A percentile compares a stretch with the other conserved stretches of the same genome.
These are phyloP conservation scores for Pythium grandisporangium DNA, from an alignment of 352 stramenopile species.

Conservation along the genomic window DNA sequence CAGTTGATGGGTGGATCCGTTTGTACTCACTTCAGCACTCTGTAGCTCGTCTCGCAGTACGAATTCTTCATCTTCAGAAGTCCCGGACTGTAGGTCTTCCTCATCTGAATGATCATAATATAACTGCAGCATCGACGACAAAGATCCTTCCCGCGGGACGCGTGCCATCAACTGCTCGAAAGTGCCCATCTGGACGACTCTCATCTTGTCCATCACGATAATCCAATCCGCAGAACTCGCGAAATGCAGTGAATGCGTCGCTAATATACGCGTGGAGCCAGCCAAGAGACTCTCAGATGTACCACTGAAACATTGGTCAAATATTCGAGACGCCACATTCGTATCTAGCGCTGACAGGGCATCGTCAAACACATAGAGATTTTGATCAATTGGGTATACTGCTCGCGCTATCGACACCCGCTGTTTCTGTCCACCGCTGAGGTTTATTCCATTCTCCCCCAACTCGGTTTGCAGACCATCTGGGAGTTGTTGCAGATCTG, in stretches of 20 bases:
- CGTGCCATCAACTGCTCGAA: conserved; percentile 34
- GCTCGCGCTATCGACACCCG: conserved; percentile 61
- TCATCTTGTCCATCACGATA: conserved; percentile 66
- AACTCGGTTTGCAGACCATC: conserved; percentile 51
- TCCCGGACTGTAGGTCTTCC: not conserved
- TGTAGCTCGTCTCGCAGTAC: not conserved
- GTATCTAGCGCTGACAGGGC: conserved; percentile 48
- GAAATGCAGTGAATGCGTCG: conserved; percentile 44
- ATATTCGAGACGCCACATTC: conserved; percentile 34
- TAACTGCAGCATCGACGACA: conserved; percentile 28
- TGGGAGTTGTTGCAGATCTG: conserved; percentile 34
- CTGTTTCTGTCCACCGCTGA: conserved; percentile 62
- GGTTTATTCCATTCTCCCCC: conserved; percentile 46
- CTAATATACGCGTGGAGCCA: conserved; percentile 40
- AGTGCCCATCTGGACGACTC: conserved; percentile 48
- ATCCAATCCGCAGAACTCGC: conserved; percentile 50
- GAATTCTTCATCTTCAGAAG: not conserved
- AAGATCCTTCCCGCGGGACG: conserved; percentile 25
- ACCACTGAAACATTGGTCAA: conserved; percentile 41
- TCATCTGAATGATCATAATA: not conserved
- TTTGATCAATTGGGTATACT: conserved; percentile 33
- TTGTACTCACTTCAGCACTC: not conserved
- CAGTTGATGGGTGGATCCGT: not conserved
- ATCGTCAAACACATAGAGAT: conserved; percentile 69
- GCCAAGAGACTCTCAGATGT: conserved; percentile 22